These are phyloP conservation scores for Hypoxylon sp. DNA, from an alignment of 2,329 filamentous ascomycete genomes.

Conservation along the genomic window DNA sequence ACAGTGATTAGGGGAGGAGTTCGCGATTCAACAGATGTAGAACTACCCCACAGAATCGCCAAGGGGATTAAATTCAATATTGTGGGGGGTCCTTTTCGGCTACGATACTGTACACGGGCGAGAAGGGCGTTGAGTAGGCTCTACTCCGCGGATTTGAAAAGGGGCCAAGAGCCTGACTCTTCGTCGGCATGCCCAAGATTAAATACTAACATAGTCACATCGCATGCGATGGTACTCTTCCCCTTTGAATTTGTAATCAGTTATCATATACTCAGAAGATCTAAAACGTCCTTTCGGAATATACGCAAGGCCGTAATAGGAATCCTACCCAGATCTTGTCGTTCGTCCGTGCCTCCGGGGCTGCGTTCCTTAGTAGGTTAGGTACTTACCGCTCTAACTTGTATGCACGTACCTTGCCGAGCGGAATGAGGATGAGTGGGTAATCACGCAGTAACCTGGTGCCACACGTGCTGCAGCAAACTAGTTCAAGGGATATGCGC, in stretches of 20 bases:
- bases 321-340: slow-evolving; percentile 29
- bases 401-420: slow-evolving; percentile 16
- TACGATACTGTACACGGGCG: slow-evolving; percentile 7
- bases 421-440: slow-evolving; percentile 14
- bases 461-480: slow-evolving; percentile 36
- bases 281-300: slow-evolving; percentile 2
- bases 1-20: slow-evolving; percentile 19
- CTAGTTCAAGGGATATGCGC: slow-evolving; percentile 20
- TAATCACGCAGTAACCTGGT: slow-evolving; percentile 25
- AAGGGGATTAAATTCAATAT: slow-evolving; percentile 32
- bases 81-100: slow-evolving; percentile 33
- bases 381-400: slow-evolving; percentile 7
- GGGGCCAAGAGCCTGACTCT: slow-evolving; percentile 5
- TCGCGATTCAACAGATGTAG: slow-evolving; percentile 11
- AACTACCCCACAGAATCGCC: slow-evolving; percentile 41
- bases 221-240: slow-evolving; percentile 1
- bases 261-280: slow-evolving; percentile 7
- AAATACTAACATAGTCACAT: slow-evolving; percentile 2
- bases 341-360: slow-evolving; percentile 16
- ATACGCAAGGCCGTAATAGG: slow-evolving; percentile 6
- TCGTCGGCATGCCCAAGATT: neutral
- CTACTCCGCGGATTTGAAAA: slow-evolving; percentile 15
- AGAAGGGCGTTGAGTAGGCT: slow-evolving; percentile 9
- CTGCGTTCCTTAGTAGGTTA: slow-evolving; percentile 15
- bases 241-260: neutral